Conservation (phyloP, 2,329 filamentous ascomycete genomes). For the Stachybotrys chartarum region DNA sequence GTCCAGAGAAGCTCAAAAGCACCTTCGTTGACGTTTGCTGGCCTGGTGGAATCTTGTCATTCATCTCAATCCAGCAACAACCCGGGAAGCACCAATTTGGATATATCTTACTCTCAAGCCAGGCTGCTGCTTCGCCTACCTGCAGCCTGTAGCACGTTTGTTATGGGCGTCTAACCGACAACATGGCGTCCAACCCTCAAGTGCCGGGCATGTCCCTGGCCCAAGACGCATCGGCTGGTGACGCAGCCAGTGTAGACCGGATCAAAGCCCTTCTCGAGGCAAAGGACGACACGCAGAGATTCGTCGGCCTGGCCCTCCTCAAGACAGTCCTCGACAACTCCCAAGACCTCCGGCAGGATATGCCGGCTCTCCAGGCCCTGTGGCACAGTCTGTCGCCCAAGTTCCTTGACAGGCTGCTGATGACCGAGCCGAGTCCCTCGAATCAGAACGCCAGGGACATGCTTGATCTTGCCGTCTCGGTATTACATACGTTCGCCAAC, state of each 20-base stretch:
- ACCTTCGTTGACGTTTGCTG: too few species aligned
- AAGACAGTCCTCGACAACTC: slow-evolving; percentile 60
- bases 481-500: slow-evolving; percentile 54
- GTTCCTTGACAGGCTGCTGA: slow-evolving; percentile 57
- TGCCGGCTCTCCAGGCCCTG: slow-evolving; percentile 35
- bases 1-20: too few species aligned
- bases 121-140: too few species aligned
- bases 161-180: not conserved
- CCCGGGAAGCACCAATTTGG: too few species aligned
- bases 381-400: slow-evolving; percentile 56
- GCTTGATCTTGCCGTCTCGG: slow-evolving; percentile 55
- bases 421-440: slow-evolving; percentile 37
- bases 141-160: too few species aligned
- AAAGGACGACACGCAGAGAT: slow-evolving; percentile 60
- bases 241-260: slow-evolving; percentile 28
- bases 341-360: slow-evolving; percentile 40
- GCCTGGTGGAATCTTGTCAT: too few species aligned
- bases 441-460: slow-evolving; percentile 48
- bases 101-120: too few species aligned
- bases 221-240: slow-evolving; percentile 1
- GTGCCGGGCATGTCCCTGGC: not conserved
- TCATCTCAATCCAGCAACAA: too few species aligned
- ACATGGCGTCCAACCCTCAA: not conserved
- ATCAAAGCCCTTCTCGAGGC: slow-evolving; percentile 48
- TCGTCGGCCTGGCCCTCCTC: slow-evolving; percentile 59